These are phyloP conservation scores for Aristolochia contorta DNA, from an alignment of 164 flowering plant genomes.

Conservation along the genomic window DNA sequence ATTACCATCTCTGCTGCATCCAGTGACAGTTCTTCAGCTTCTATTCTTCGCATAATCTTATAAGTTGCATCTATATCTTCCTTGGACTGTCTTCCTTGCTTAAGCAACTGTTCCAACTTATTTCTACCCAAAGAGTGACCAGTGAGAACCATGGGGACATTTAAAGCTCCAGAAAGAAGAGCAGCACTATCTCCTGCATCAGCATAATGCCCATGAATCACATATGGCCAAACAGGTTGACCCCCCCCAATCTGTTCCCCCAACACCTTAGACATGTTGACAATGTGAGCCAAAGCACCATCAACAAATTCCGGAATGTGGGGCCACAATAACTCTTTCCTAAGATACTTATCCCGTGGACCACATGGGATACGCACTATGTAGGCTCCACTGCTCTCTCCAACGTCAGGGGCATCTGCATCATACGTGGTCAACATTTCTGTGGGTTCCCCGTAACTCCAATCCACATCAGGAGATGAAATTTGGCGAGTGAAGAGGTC, in stretches of 20 bases:
- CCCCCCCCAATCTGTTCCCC: slow-evolving; percentile 86
- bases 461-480: slow-evolving; percentile 71
- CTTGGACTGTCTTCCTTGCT: slow-evolving; percentile 86
- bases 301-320: slow-evolving; percentile 87
- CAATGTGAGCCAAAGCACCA: slow-evolving; percentile 78
- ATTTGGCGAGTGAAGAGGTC: slow-evolving; percentile 89
- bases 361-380: slow-evolving; percentile 84
- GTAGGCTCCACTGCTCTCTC: slow-evolving; percentile 94
- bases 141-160: slow-evolving; percentile 93
- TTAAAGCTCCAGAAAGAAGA: slow-evolving; percentile 86
- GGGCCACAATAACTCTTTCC: slow-evolving; percentile 81
- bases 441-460: slow-evolving; percentile 89
- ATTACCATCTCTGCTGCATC: slow-evolving; percentile 96
- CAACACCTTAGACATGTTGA: slow-evolving; percentile 76
- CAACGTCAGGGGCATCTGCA: slow-evolving; percentile 41
- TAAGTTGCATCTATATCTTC: slow-evolving; percentile 89
- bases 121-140: slow-evolving; percentile 92
- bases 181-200: slow-evolving; percentile 98
- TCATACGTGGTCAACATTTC: slow-evolving; percentile 75
- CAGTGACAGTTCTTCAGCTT: slow-evolving; percentile 89
- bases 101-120: slow-evolving; percentile 90
- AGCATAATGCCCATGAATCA: slow-evolving; percentile 90
- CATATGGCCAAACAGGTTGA: slow-evolving; percentile 83
- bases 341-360: slow-evolving; percentile 68
- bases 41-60: slow-evolving; percentile 87